Conservation (phyloP, 805 yeast genomes). For the Yamadazyma kitorensis region DNA sequence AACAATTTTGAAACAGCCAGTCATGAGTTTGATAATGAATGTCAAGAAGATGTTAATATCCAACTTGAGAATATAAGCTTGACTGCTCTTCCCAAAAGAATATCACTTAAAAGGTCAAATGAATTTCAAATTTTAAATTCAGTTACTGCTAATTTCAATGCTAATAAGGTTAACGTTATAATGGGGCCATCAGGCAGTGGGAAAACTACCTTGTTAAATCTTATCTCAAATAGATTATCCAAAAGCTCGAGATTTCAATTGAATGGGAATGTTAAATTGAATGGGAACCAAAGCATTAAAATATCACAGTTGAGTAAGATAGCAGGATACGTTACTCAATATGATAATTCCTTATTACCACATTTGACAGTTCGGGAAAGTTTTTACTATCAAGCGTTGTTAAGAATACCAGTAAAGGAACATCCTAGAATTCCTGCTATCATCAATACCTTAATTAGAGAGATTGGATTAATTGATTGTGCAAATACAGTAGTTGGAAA, state of each 20-base stretch:
- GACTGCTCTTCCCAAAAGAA: constrained; percentile 44
- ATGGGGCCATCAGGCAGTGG: constrained; percentile 50
- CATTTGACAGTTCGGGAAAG: constrained; percentile 79
- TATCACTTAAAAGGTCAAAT: constrained; percentile 9
- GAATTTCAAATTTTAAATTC: constrained; percentile 19
- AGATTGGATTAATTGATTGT: constrained; percentile 70
- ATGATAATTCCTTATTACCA: constrained; percentile 69
- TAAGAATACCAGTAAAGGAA: constrained; percentile 51
- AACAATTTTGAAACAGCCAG: neutral
- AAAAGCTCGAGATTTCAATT: constrained; percentile 15
- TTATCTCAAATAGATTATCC: constrained; percentile 49
- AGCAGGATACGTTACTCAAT: constrained; percentile 80
- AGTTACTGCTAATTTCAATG: constrained; percentile 28
- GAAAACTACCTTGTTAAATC: constrained; percentile 39
- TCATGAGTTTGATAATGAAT: constrained; percentile 27
- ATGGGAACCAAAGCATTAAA: constrained; percentile 23
- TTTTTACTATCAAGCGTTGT: constrained; percentile 62
- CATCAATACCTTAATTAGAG: constrained; percentile 58
- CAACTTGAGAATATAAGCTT: constrained; percentile 31
- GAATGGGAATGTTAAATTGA: constrained; percentile 26
- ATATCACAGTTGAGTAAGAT: constrained; percentile 24
- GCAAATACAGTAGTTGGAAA: constrained; percentile 59
- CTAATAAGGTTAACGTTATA: constrained; percentile 37
- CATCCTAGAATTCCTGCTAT: constrained; percentile 42
- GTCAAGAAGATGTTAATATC: constrained; percentile 16